Percentiles rank a stretch among this genome's conserved stretches.
Conservation (phyloP, 2,329 filamentous ascomycete genomes). For the Claviceps spartinae region DNA sequence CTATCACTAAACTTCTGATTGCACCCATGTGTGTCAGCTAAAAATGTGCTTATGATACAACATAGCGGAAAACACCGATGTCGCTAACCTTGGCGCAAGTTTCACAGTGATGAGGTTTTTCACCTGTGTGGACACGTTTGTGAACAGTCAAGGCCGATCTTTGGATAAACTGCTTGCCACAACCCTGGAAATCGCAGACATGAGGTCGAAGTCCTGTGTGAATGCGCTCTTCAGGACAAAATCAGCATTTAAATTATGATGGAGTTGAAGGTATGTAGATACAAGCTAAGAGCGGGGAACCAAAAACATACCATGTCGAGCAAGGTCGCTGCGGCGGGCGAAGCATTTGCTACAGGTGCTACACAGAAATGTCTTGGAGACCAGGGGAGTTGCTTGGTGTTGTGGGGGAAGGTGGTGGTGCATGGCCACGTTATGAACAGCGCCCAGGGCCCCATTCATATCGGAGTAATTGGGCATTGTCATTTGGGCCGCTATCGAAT, state of each 20-base stretch:
- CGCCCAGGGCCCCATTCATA: constrained; percentile 19
- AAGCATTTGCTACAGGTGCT: constrained; percentile 85
- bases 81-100: constrained; percentile 77
- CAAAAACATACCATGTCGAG: constrained; percentile 66
- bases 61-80: neutral
- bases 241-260: neutral
- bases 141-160: constrained; percentile 91
- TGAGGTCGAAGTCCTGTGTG: constrained; percentile 86
- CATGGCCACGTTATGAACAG: constrained; percentile 24
- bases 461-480: constrained; percentile 27
- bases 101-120: constrained; percentile 97
- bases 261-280: too few relatives aligned
- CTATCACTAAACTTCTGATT: constrained; percentile 86
- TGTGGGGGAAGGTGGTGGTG: constrained; percentile 25
- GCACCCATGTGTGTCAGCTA: neutral
- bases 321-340: constrained; percentile 83
- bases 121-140: constrained; percentile 87
- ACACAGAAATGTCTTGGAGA: constrained; percentile 68
- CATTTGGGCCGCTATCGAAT: constrained; percentile 28
- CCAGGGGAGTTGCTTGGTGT: constrained; percentile 20
- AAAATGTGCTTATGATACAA: neutral
- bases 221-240: constrained; percentile 59
- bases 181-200: constrained; percentile 76
- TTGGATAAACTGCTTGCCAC: constrained; percentile 95
- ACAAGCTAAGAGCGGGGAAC: neutral